Evolutionary conservation across 148 eudicot genomes (phyloP).

Genomic region (Nepenthes mirabilis): DNA sequence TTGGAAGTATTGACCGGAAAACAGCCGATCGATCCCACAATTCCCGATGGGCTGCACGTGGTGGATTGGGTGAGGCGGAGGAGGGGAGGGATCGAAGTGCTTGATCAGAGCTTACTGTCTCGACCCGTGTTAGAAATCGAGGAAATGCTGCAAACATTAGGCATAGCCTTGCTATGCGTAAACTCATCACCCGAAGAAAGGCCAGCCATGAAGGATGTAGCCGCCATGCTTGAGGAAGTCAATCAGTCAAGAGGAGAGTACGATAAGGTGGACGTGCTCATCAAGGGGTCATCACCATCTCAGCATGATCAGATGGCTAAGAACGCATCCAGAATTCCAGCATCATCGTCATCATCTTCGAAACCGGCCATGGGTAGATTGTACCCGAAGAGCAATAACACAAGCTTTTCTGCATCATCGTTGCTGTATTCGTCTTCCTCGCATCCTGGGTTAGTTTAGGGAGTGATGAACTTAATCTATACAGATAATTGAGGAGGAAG

Average conservation of each 20-base stretch:
- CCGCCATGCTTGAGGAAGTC: constrained; percentile 82
- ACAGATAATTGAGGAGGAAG: too few species aligned
- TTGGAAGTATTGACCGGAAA: constrained; percentile 78
- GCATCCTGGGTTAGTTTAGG: constrained; percentile 15
- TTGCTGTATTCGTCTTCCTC: constrained; percentile 51
- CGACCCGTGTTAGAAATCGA: constrained; percentile 53
- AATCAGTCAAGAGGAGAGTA: constrained; percentile 60
- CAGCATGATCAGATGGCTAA: not conserved
- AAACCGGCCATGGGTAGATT: constrained; percentile 13
- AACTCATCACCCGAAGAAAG: constrained; percentile 56
- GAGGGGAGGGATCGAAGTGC: constrained; percentile 38
- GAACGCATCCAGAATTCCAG: not conserved
- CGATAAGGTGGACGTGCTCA: constrained; percentile 37
- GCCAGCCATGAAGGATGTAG: constrained; percentile 78
- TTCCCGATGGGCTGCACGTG: constrained; percentile 63
- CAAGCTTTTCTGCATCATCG: constrained; percentile 67
- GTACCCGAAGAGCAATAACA: constrained; percentile 31
- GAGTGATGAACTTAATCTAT: too few species aligned
- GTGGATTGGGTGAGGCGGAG: constrained; percentile 71
- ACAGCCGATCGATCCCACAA: constrained; percentile 85
- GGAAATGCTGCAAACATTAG: constrained; percentile 67
- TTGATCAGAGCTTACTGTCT: constrained; percentile 34
- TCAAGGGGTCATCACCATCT: constrained; percentile 26
- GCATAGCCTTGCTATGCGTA: constrained; percentile 62
- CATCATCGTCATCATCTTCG: constrained; percentile 27